Conservation (phyloP, 192 early-diverging fungal species). For the Backusella australiensis region DNA sequence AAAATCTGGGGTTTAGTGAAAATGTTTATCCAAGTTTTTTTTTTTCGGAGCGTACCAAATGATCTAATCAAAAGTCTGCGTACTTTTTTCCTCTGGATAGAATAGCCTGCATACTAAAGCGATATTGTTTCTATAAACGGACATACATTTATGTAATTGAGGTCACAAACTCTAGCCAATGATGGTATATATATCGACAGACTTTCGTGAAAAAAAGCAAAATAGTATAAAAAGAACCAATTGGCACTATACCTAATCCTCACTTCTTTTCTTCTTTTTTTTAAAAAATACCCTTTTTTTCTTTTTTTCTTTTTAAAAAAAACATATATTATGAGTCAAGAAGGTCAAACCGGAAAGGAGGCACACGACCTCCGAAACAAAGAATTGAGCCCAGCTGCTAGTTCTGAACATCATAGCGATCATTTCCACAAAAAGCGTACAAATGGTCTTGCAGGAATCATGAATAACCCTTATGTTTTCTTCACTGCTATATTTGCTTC, state of each 20-base stretch:
- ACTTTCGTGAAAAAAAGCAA: background rate
- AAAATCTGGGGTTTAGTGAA: background rate
- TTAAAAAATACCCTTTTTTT: background rate
- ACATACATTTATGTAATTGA: background rate
- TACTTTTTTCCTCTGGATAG: background rate
- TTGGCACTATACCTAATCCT: background rate
- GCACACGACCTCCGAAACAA: background rate
- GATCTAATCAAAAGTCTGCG: background rate
- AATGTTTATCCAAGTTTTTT: background rate
- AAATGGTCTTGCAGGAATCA: constrained; percentile 23
- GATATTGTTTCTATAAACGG: background rate
- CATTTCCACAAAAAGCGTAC: background rate
- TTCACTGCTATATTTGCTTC: constrained; percentile 36
- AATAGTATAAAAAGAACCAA: constrained; percentile 1
- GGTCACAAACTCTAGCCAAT: background rate
- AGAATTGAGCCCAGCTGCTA: background rate
- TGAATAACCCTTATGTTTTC: constrained; percentile 34
- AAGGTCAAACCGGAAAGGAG: background rate
- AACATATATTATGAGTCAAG: background rate
- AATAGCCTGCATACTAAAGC: background rate
- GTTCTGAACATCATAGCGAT: background rate
- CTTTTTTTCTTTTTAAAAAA: background rate
- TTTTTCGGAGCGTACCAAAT: background rate
- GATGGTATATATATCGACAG: background rate
- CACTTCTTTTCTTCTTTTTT: background rate